phyloP scores from a whole-genome alignment of 805 yeast genomes.

The Yarrowia bubula region DNA sequence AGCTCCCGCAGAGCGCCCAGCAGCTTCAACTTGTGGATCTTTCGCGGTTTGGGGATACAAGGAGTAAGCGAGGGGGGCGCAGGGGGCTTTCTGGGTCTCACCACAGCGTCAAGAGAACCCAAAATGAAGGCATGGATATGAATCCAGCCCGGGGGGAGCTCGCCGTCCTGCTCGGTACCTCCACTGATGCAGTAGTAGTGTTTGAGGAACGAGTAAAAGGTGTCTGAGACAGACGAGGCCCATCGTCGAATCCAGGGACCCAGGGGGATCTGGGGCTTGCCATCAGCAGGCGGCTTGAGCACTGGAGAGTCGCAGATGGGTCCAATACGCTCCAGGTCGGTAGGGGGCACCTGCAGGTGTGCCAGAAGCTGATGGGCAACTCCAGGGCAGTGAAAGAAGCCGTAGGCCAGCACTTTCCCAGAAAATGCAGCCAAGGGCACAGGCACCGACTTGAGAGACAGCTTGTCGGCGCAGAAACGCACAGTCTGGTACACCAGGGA shows the following conservation, averaged over 20 bases:
- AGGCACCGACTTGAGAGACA: constrained; percentile 52
- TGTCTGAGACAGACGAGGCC: constrained; percentile 39
- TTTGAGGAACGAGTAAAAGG: constrained; percentile 44
- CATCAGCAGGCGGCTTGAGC: neutral
- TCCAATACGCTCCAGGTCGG: constrained; percentile 34
- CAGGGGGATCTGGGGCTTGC: constrained; percentile 22
- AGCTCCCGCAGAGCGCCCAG: constrained; percentile 41
- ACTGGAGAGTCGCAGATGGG: constrained; percentile 24
- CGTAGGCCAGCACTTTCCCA: constrained; percentile 68
- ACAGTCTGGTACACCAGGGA: constrained; percentile 51
- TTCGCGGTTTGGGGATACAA: constrained; percentile 29
- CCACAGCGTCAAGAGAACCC: constrained; percentile 33
- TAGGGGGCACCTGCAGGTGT: constrained; percentile 36
- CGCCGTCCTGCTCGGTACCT: neutral
- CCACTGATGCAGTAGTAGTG: constrained; percentile 41
- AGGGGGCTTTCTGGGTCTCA: constrained; percentile 35
- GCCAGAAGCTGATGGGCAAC: constrained; percentile 48
- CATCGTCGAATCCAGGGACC: constrained; percentile 43
- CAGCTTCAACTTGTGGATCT: constrained; percentile 40
- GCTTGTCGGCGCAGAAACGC: constrained; percentile 49
- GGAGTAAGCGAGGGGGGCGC: constrained; percentile 13
- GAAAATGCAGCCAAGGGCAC: constrained; percentile 61
- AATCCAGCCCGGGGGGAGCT: constrained; percentile 33
- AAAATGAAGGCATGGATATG: constrained; percentile 34
- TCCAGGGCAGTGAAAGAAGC: constrained; percentile 54